phyloP scores from a whole-genome alignment of 257 asterid genomes.

The Fraxinus quadrangulata region DNA sequence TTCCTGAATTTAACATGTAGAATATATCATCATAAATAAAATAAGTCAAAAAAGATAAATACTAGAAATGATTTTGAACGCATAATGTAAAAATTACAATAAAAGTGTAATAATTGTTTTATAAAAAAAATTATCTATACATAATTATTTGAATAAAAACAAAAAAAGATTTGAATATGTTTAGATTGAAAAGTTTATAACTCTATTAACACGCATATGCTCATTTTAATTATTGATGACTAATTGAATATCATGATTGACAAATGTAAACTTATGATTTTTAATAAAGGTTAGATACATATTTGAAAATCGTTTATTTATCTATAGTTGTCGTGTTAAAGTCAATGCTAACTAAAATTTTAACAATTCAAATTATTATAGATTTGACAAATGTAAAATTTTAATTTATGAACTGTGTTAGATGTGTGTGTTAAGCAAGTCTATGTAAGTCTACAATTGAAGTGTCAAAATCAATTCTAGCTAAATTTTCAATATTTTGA shows the following conservation, averaged over 20 bases:
- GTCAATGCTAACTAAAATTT: not conserved
- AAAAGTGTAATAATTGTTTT: not conserved
- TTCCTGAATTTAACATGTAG: not conserved
- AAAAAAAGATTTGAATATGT: not conserved
- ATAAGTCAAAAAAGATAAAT: not conserved
- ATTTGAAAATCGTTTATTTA: no score
- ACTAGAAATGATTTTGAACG: not conserved
- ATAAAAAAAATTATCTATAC: not conserved
- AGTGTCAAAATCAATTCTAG: no score
- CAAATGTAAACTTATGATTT: not conserved
- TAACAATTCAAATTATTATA: not conserved
- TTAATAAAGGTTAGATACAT: not conserved
- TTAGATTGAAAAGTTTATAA: not conserved
- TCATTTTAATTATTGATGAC: no score
- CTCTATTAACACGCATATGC: no score
- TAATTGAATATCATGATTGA: not conserved
- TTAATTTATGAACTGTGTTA: not conserved
- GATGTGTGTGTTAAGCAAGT: no score
- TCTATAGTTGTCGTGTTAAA: no score
- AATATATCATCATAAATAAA: not conserved
- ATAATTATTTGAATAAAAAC: not conserved
- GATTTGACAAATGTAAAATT: not conserved
- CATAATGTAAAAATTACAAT: not conserved
- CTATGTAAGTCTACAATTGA: no score
- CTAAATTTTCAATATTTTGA: no score